Base-by-base conservation (phyloP, 345 rosid species). In the Rhizophora apiculata region DNA sequence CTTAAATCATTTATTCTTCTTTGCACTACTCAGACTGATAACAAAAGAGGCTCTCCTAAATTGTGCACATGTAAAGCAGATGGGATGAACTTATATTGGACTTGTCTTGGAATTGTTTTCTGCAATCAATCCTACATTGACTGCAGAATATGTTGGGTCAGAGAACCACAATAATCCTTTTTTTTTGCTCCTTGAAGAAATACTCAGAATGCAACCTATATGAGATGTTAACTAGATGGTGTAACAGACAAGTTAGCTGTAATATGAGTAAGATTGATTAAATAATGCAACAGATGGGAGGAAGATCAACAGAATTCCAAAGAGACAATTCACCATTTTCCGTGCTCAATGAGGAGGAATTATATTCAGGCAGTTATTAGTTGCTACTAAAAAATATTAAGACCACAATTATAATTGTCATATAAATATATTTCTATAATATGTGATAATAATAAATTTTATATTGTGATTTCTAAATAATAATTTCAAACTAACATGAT, bases 251-350 rank as follows among this genome's bases (percentile, higher is more conserved):
- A 55, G 16, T 8, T 13, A 8, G 26, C 1, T n/a, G 15, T 55
- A 9, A 4, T 56, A 5, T 68, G 20, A 69, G 11, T 21, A 21
- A 5, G 26, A 46, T 37, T 3, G 3, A 67, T 65, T 77, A 64
- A 63, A 58, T 64, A 16, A 43, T 58, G 78, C 49, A 68, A 63
- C 65, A 49, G 39, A 75, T 37, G 3, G 78, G 62, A 53, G 83
- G 75, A 71, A 82, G 81, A 76, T 78, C 81, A 29, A 79, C 64
- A 7, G 81, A 75, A 64, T 65, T 77, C 82, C 84, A 82, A 8
- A 72, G 31, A 32, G 72, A 76, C 32, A 63, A 20, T 18, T 76
- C 79, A 29, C 39, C 60, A 53, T 22, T 66, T 64, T 73, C 74
- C 18, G 62, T 59, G 65, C 58, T 64, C 8, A 54, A 64, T 3